Conservation (phyloP, 225 moss, liverwort and hornwort genomes). For the Takakia lepidozioides region DNA sequence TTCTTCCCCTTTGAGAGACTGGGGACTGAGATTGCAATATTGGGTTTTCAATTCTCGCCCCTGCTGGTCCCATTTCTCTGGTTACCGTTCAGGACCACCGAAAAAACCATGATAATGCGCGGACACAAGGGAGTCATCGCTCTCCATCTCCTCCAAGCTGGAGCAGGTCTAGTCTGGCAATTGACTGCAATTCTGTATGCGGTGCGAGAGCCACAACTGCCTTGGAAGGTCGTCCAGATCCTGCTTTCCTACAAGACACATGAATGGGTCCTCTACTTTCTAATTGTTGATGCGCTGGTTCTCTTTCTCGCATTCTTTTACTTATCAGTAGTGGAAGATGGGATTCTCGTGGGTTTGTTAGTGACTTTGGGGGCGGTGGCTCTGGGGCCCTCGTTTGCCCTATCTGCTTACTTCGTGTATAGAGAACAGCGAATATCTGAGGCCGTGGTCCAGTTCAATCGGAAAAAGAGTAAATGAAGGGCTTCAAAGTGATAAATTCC, state of each 20-base stretch:
- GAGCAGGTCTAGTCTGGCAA: conserved; percentile 45
- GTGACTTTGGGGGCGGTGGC: conserved; percentile 16
- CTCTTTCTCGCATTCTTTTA: conserved; percentile 38
- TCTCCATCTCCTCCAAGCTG: conserved; percentile 46
- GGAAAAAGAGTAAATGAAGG: no score
- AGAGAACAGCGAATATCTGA: conserved; percentile 47
- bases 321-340: conserved; percentile 40
- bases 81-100: conserved; percentile 19
- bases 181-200: conserved; percentile 30
- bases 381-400: conserved; percentile 41
- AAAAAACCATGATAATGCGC: conserved; percentile 19
- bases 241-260: conserved; percentile 18
- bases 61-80: conserved; percentile 14
- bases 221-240: conserved; percentile 14
- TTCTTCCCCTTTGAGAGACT: conserved; percentile 29
- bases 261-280: conserved; percentile 21
- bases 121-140: conserved; percentile 53
- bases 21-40: conserved; percentile 16
- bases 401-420: conserved; percentile 39
- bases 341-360: conserved; percentile 14
- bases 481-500: no score
- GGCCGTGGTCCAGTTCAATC: no score
- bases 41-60: conserved; percentile 25
- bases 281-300: conserved; percentile 24
- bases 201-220: conserved; percentile 33